Base-by-base conservation (phyloP, 1,284 basidiomycete genomes). In the Pisolithus thermaeus region DNA sequence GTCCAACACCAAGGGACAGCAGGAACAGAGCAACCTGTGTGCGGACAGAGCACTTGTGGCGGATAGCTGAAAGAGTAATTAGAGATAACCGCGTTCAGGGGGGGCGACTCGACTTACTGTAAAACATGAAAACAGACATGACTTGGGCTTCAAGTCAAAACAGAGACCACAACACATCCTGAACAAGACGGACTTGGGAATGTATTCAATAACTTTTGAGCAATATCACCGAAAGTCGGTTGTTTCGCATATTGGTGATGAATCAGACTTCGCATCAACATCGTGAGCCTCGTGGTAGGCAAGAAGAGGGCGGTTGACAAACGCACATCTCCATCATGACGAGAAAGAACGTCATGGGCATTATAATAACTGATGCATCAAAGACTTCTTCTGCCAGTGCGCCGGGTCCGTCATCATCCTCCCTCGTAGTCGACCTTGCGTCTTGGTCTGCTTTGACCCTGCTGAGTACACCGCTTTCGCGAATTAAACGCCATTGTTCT, bases 261-360 rank as follows among this genome's bases (percentile, higher is more conserved):
- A 46, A 89, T 78, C 41, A 91, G 68, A 52, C 88, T 88, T 57
- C 49, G n/a, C 20, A 49, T 47, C 47, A 46, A 18, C 22, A 54
- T 5, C 3, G 32, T 47, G 49, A 46, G 45, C 37, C 27, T 50
- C 57, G 46, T 57, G 41, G 30, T 9, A 28, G 27, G n/a, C 7
- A 20, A 39, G 20, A 25, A 28, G 12, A 11, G 32, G 35, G 47
- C 38, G 46, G 50, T 45, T 40, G 30, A 38, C 35, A 37, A 16
- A 73, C 85, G 60, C 64, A 90, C 88, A 90, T 83, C 59, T 88
- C 84, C 84, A 90, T 87, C 70, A 87, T 70, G 14, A 88, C 59
- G 37, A 89, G 71, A 44, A 89, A 69, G 62, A 82, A 88, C 4
- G 80, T 80, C 60, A 87, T 79, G 0, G 88, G 87, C 38, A 87